Percentiles rank a stretch among this genome's conserved stretches.
Conservation (phyloP, 306 rosid species). For the Vicia villosa region DNA sequence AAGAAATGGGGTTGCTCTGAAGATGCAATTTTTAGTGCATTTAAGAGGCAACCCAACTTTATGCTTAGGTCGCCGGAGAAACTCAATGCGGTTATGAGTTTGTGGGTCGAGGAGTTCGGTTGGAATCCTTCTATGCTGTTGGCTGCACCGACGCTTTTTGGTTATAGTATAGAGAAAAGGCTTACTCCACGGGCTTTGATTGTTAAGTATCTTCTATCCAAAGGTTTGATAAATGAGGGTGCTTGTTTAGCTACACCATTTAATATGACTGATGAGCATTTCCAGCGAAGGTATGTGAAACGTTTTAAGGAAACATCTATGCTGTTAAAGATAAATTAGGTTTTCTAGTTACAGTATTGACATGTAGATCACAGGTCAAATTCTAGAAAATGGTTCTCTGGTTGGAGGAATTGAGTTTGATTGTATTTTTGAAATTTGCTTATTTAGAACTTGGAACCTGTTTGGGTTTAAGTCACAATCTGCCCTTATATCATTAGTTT, state of each 20-base stretch:
- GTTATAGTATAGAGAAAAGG: slow-evolving; percentile 50
- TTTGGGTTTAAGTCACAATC: not conserved
- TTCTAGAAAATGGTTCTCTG: not conserved
- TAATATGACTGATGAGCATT: not conserved
- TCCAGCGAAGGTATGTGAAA: slow-evolving; percentile 40
- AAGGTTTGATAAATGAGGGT: slow-evolving; percentile 29
- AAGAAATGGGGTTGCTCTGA: slow-evolving; percentile 66
- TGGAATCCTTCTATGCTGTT: slow-evolving; percentile 31
- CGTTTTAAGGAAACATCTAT: slow-evolving; percentile 19
- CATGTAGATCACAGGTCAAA: not conserved
- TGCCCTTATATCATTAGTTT: not conserved
- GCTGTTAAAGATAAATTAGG: slow-evolving; percentile 28
- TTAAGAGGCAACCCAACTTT: slow-evolving; percentile 38
- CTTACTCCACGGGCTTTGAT: slow-evolving; percentile 46
- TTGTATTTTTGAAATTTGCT: not conserved
- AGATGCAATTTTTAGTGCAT: slow-evolving; percentile 37
- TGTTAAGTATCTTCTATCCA: slow-evolving; percentile 36
- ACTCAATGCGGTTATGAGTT: slow-evolving; percentile 44
- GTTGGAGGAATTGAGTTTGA: not conserved
- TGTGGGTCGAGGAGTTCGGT: slow-evolving; percentile 47
- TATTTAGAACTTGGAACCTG: not conserved
- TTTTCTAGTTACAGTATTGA: not conserved
- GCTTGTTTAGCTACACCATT: slow-evolving; percentile 22
- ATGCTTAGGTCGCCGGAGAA: slow-evolving; percentile 49
- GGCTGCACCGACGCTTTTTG: not conserved